Base-by-base conservation (phyloP, 768 basidiomycete species). In the Tylopilus subfusipes region DNA sequence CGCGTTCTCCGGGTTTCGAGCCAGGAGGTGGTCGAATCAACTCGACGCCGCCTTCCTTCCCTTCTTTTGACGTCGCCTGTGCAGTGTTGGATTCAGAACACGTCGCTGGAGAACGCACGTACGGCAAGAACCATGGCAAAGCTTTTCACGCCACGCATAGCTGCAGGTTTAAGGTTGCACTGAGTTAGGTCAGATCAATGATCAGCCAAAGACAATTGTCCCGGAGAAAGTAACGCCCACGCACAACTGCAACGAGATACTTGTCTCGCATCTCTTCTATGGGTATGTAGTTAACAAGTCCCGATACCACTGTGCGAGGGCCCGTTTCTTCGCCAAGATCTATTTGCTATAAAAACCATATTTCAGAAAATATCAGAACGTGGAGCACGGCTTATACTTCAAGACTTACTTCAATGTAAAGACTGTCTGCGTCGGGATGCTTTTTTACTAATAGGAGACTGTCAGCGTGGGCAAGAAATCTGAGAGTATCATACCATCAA, bases 111-210 rank as follows among this genome's bases (percentile, higher is more conserved):
- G 7, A 43, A 21, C 34, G 36, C 10, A 71, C 85, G 44, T 70
- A 93, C 93, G 66, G 88, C 89, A 57, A 99, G 85, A 34, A 99
- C 89, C 97, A 99, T 98, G 30, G 94, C 97, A 65, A 89, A 96
- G 55, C 93, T 96, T 76, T 98, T 98, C 62, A 99, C 86, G 2
- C 97, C 97, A 54, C 96, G 86, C 96, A 99, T 98, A 61, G 79
- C 86, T 8, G 90, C 96, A 5, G 96, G 96, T 73, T 99, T 98
- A 56, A 99, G 73, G 70, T 98, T 95, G 70, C 90, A 93, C 88
- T 90, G 50, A 12, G 18, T 13, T 25, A 55, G 24, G 27, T 45
- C 21, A 45, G 48, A 36, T 44, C 48, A 43, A 42, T 24, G 42
- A n/a, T 33, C 43, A 14, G 14, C 33, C 7, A 29, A 31, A 24